These are phyloP conservation scores for Bipolaris victoriae DNA, from an alignment of 2,329 filamentous ascomycete genomes.

Conservation along the genomic window DNA sequence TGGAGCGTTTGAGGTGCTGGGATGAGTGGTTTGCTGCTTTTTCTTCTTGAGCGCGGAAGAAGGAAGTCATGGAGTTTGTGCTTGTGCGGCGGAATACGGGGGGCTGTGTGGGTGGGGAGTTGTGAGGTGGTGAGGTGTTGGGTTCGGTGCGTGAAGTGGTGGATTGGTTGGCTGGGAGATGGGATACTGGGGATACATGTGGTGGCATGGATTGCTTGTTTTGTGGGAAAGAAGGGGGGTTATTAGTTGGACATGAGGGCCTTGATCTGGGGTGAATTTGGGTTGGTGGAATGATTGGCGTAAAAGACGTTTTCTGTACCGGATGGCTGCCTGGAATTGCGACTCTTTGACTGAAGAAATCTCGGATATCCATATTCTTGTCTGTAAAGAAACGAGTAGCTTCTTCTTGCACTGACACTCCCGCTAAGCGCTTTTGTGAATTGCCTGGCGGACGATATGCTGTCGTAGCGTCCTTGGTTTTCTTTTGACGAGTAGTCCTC, in stretches of 20 bases:
- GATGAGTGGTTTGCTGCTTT: background rate
- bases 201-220: background rate
- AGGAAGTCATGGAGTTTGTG: background rate
- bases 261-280: background rate
- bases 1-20: too few relatives aligned
- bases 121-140: background rate
- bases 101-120: background rate
- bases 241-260: too few relatives aligned
- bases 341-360: too few relatives aligned
- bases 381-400: slow-evolving; percentile 7
- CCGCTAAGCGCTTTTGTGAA: background rate
- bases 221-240: background rate
- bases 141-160: background rate
- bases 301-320: too few relatives aligned
- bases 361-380: slow-evolving; percentile 36
- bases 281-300: slow-evolving; percentile 10
- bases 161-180: background rate
- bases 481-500: slow-evolving; percentile 9
- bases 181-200: background rate
- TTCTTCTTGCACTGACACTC: background rate
- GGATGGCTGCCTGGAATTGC: too few relatives aligned
- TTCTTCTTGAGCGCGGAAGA: background rate
- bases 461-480: background rate
- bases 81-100: background rate
- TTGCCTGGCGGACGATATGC: slow-evolving; percentile 1